phyloP scores from a whole-genome alignment of 805 yeast genomes.

The Trichomonascus vanleenenianus region DNA sequence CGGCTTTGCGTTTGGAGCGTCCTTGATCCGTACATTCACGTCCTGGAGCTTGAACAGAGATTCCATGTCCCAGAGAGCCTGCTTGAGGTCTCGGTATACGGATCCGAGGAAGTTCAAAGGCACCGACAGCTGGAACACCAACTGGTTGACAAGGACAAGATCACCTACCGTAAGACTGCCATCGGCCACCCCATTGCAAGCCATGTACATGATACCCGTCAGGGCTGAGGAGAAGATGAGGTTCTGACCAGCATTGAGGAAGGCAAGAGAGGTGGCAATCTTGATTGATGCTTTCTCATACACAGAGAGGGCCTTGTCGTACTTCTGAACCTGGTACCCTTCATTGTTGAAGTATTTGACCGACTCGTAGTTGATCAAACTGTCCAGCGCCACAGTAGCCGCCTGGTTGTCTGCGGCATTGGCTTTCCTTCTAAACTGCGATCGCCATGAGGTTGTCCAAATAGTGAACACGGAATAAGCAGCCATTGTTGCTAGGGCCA shows the following conservation, averaged over 20 bases:
- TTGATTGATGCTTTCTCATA: conserved; percentile 67
- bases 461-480: conserved; percentile 83
- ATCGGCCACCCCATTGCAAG: conserved; percentile 82
- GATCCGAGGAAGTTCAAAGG: conserved; percentile 93
- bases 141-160: conserved; percentile 85
- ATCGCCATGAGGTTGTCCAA: conserved; percentile 92
- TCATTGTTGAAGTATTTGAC: conserved; percentile 95
- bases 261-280: conserved; percentile 72
- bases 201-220: conserved; percentile 98
- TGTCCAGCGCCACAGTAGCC: conserved; percentile 91
- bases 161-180: conserved; percentile 90
- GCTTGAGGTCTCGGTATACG: conserved; percentile 90
- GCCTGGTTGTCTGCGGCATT: conserved; percentile 92
- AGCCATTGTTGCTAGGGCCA: conserved; percentile 82
- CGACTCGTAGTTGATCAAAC: conserved; percentile 87
- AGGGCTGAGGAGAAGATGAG: conserved; percentile 77
- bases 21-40: conserved; percentile 58
- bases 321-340: conserved; percentile 64
- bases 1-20: conserved; percentile 55
- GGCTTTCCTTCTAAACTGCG: conserved; percentile 80
- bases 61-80: conserved; percentile 92
- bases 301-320: conserved; percentile 60
- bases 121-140: conserved; percentile 91
- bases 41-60: conserved; percentile 79
- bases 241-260: conserved; percentile 70